Evolutionary conservation across 441 rosid genomes (phyloP), one percentile per base, ranked within the genome.

Genomic region (Dalechampia spathulata): DNA sequence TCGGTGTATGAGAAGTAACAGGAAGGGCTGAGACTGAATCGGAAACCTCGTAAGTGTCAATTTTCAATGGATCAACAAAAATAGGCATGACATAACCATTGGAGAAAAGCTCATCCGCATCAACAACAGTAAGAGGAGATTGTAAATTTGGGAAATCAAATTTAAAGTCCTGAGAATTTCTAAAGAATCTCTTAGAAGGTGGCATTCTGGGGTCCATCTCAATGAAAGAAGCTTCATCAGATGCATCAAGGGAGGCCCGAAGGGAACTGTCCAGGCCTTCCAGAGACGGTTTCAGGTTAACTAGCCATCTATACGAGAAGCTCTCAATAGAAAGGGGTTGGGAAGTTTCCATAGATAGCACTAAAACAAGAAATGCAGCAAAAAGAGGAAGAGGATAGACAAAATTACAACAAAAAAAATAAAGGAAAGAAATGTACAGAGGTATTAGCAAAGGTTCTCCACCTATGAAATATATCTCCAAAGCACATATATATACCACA

Each of bases 141-240:
- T 68, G 82, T 41, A 71, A 73, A 42, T 68, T 54, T 4, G 95
- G 93, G 60, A 86, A 88, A 62, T 86, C 90, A 55, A 92, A 92
- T 61, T 88, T 88, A 68, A 83, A 83, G 54, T 91, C 98, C 40
- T 82, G 83, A 49, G 88, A 75, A 45, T 55, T 79, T 55, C 73
- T 68, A 45, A 76, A 70, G 85, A 91, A 92, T 69, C 98, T 81
- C 82, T 76, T 84, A 6, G 98, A 92, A 40, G 96, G 90, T 56
- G 95, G 87, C 72, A 86, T 69, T 64, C 81, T 81, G 22, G 98
- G 93, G 78, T 91, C 98, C 98, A 91, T 86, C 67, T 91, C 96
- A 20, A 91, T 91, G 86, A 86, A 91, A 28, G 84, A 80, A 56
- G 90, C 77, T 51, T 82, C 95, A 66, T 82, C 95, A 16, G 71